Percentiles rank a stretch among this genome's conserved stretches.
Conservation (phyloP, 75 land plant species). For the Chamaecyparis obtusa region DNA sequence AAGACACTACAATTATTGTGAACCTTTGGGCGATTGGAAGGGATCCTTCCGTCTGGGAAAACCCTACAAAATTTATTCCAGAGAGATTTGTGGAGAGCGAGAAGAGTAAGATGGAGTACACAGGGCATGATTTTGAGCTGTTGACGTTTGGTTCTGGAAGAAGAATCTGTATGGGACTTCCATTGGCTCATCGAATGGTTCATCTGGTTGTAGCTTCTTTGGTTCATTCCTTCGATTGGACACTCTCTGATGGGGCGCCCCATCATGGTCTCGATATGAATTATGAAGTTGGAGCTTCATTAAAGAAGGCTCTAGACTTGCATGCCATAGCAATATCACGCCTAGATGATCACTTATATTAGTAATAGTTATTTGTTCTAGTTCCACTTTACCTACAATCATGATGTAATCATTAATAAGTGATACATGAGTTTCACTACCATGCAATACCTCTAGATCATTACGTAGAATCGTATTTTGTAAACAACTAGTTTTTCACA, state of each 20-base stretch:
- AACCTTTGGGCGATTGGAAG: constrained; percentile 6
- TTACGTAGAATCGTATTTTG: too few species aligned
- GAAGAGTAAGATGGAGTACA: constrained; percentile 11
- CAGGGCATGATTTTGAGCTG: constrained; percentile 17
- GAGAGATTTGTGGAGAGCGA: constrained; percentile 18
- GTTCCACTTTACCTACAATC: too few species aligned
- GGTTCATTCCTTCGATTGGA: constrained; percentile 15
- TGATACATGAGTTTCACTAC: too few species aligned
- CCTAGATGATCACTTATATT: background rate
- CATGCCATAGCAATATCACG: background rate
- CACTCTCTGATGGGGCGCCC: background rate
- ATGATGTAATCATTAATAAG: too few species aligned
- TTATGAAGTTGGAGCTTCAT: background rate
- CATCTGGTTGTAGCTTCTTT: constrained; percentile 13
- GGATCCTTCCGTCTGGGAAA: constrained; percentile 17
- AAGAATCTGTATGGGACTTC: constrained; percentile 22
- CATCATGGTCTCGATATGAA: background rate
- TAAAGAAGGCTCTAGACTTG: background rate
- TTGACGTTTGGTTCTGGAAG: constrained; percentile 25
- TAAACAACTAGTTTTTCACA: too few species aligned
- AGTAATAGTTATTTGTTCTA: too few species aligned
- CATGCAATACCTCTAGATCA: too few species aligned
- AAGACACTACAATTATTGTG: background rate
- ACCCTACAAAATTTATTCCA: constrained; percentile 13
- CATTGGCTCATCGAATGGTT: constrained; percentile 12